Percentiles rank a stretch among this genome's conserved stretches.
These are phyloP conservation scores for Musa acuminata DNA, from an alignment of 176 grass and related monocot genomes.

Conservation along the genomic window DNA sequence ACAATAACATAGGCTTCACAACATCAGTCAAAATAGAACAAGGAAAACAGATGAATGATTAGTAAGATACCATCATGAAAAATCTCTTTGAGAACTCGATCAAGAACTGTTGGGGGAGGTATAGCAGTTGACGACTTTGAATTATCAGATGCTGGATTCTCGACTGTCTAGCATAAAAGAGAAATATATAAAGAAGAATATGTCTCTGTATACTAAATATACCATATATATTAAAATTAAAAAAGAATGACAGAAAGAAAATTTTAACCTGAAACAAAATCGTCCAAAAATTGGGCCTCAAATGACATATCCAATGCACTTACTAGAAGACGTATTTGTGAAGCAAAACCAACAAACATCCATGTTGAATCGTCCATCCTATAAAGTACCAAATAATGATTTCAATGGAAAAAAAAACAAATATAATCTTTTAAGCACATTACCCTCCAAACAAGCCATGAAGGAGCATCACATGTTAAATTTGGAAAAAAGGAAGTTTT, in stretches of 20 bases:
- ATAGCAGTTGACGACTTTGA: constrained; percentile 51
- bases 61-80: constrained; percentile 67
- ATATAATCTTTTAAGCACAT: neutral
- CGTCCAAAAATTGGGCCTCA: constrained; percentile 86
- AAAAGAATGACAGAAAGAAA: constrained; percentile 1
- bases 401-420: constrained; percentile 11
- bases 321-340: constrained; percentile 78
- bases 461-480: neutral
- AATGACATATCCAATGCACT: constrained; percentile 50
- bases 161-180: constrained; percentile 70
- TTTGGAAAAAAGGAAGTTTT: too few relatives aligned
- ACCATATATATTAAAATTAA: constrained; percentile 5
- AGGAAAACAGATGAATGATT: neutral
- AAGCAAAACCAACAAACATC: constrained; percentile 93
- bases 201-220: neutral
- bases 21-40: neutral
- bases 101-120: constrained; percentile 80
- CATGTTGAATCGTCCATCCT: constrained; percentile 84
- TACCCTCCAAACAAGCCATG: too few relatives aligned
- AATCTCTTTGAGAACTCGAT: constrained; percentile 91
- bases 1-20: neutral
- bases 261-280: constrained; percentile 82
- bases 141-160: constrained; percentile 65
- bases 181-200: constrained; percentile 52
- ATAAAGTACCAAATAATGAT: constrained; percentile 7